These are phyloP conservation scores for Scorias spongiosa DNA, from an alignment of 2,329 filamentous ascomycete genomes.

Conservation along the genomic window DNA sequence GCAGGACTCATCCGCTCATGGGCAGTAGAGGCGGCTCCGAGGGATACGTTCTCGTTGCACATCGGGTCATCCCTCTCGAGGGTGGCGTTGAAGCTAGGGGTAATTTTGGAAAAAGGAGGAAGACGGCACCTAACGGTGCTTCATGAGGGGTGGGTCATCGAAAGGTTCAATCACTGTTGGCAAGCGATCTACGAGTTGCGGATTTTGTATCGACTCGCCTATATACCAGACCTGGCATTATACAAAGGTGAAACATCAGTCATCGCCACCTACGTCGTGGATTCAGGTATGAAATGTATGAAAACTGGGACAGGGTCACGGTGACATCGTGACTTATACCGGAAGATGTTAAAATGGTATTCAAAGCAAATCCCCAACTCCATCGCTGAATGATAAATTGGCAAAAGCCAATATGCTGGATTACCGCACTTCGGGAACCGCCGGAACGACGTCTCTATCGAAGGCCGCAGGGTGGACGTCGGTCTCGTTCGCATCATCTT, in stretches of 20 bases:
- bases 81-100: slow-evolving; percentile 73
- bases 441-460: slow-evolving; percentile 48
- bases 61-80: slow-evolving; percentile 63
- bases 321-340: no score
- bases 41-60: slow-evolving; percentile 77
- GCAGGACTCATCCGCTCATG: slow-evolving; percentile 88
- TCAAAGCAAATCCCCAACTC: neutral
- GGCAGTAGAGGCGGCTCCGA: slow-evolving; percentile 74
- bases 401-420: neutral
- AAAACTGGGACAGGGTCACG: no score
- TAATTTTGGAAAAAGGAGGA: slow-evolving; percentile 51
- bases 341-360: no score
- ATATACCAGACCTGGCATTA: no score
- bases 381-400: neutral
- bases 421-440: slow-evolving; percentile 21
- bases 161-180: no score
- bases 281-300: no score
- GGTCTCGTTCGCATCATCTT: slow-evolving; percentile 28
- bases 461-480: slow-evolving; percentile 27
- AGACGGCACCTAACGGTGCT: neutral
- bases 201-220: no score
- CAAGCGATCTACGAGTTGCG: no score
- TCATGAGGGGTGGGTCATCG: neutral
- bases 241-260: no score
- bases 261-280: no score